Evolutionary conservation across 495 filamentous ascomycete species (phyloP).

Genomic region (Podospora anserina): DNA sequence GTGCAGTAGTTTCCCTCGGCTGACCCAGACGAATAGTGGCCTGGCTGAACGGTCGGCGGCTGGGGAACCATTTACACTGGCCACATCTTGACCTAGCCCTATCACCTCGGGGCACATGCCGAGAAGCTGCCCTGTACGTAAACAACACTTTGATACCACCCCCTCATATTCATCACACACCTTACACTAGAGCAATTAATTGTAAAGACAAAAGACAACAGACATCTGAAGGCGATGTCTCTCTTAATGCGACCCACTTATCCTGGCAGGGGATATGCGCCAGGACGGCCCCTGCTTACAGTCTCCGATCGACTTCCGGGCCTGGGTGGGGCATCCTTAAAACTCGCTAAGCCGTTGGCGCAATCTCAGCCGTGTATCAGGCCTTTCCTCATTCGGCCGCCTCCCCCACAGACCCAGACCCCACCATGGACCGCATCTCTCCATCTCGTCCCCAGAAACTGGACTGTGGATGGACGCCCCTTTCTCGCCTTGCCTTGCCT

Average conservation of each 20-base stretch:
- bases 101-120: no score
- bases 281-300: constrained; percentile 28
- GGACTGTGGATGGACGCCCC: not conserved
- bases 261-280: constrained; percentile 19
- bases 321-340: constrained; percentile 33
- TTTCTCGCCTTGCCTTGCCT: not conserved
- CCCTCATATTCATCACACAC: not conserved
- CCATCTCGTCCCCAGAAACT: not conserved
- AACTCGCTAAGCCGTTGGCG: constrained; percentile 41
- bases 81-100: not conserved
- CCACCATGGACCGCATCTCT: not conserved
- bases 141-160: no score
- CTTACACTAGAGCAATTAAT: no score
- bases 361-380: constrained; percentile 41
- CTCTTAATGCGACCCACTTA: constrained; percentile 24
- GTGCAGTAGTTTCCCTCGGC: not conserved
- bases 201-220: no score
- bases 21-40: not conserved
- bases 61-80: constrained; percentile 3
- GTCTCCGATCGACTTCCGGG: constrained; percentile 34
- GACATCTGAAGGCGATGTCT: constrained; percentile 5
- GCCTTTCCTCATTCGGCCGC: constrained; percentile 30
- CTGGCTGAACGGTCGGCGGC: constrained; percentile 3
- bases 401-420: constrained; percentile 22
- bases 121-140: no score